Conservation (phyloP, 352 stramenopile species). For the Aphanomyces stellatus region DNA sequence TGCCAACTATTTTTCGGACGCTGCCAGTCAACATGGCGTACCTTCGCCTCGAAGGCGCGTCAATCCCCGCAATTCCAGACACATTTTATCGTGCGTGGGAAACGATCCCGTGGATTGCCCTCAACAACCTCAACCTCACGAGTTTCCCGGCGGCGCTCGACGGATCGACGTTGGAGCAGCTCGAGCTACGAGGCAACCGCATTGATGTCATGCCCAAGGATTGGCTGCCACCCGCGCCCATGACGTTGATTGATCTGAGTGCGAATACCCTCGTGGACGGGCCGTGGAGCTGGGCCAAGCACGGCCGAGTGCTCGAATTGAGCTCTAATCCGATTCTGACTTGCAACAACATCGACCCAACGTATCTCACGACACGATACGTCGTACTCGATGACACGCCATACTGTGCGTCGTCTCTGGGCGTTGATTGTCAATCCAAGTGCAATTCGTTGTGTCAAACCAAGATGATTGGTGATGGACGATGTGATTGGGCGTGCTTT, state of each 20-base stretch:
- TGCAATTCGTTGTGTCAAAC: not conserved
- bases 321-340: not conserved
- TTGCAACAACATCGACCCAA: not conserved
- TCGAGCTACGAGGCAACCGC: too few relatives aligned
- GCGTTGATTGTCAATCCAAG: not conserved
- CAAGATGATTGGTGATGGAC: not conserved
- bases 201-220: not conserved
- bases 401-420: not conserved
- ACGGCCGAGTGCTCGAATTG: not conserved
- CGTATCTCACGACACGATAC: not conserved
- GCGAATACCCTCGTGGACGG: not conserved
- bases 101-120: not conserved
- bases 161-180: too few relatives aligned
- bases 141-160: not conserved
- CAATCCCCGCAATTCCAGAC: too few relatives aligned
- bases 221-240: not conserved
- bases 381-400: constrained; percentile 7
- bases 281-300: not conserved
- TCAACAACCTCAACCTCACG: not conserved
- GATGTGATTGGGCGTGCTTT: constrained; percentile 9
- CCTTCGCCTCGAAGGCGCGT: too few relatives aligned
- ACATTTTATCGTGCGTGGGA: not conserved
- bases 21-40: too few relatives aligned
- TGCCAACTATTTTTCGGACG: too few relatives aligned
- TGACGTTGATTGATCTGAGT: not conserved